These are phyloP conservation scores for Ophiostoma ips DNA, from an alignment of 2,329 filamentous ascomycete species.

Conservation along the genomic window DNA sequence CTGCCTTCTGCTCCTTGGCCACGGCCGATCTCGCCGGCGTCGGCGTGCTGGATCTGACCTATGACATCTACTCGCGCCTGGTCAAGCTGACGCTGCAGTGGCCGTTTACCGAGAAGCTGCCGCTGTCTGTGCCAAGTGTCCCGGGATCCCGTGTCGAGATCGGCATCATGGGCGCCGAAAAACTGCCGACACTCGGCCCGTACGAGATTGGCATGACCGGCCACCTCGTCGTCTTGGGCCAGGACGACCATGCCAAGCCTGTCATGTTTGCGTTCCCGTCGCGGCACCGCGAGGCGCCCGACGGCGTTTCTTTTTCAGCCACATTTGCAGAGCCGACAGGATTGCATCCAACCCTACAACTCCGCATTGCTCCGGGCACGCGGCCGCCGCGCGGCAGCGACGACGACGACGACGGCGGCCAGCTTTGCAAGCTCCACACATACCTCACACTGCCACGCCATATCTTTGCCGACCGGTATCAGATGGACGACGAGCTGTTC, in stretches of 20 bases:
- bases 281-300: slow-evolving; percentile 49
- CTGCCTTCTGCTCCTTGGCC: slow-evolving; percentile 33
- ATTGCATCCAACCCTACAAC: slow-evolving; percentile 66
- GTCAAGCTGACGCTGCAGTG: slow-evolving; percentile 54
- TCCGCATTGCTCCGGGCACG: slow-evolving; percentile 43
- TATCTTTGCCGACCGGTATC: slow-evolving; percentile 80
- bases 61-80: slow-evolving; percentile 51
- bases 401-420: slow-evolving; percentile 4
- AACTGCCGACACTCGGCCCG: slow-evolving; percentile 41
- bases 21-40: slow-evolving; percentile 34
- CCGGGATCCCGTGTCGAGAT: slow-evolving; percentile 55
- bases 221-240: slow-evolving; percentile 62
- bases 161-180: slow-evolving; percentile 58
- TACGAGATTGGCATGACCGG: slow-evolving; percentile 71
- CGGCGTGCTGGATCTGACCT: slow-evolving; percentile 62
- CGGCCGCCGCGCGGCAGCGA: slow-evolving; percentile 25
- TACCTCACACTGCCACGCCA: slow-evolving; percentile 70
- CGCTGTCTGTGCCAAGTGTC: slow-evolving; percentile 27
- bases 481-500: slow-evolving; percentile 64
- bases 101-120: slow-evolving; percentile 29
- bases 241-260: slow-evolving; percentile 56
- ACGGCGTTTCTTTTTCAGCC: slow-evolving; percentile 41
- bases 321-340: slow-evolving; percentile 59
- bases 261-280: slow-evolving; percentile 75
- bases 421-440: slow-evolving; percentile 54